Evolutionary conservation across 2,329 filamentous ascomycete species (phyloP).

Genomic region (Sporothrix globosa): DNA sequence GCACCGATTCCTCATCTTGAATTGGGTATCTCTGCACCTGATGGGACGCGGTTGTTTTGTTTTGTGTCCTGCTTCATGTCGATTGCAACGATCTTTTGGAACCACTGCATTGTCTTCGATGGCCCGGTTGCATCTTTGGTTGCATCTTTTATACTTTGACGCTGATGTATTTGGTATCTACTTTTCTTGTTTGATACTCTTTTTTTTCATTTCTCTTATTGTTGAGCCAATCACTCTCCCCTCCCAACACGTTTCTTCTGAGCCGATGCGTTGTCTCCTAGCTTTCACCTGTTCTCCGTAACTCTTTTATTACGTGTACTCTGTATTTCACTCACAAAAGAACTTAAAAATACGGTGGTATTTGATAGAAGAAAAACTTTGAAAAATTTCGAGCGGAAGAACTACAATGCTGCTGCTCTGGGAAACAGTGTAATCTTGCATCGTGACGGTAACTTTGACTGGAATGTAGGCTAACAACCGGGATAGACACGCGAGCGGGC

Average conservation of each 20-base stretch:
- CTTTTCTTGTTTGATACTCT: background rate
- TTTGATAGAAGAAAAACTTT: background rate
- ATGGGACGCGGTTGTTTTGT: background rate
- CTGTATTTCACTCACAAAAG: background rate
- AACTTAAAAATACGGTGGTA: background rate
- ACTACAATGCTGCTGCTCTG: background rate
- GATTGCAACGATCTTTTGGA: background rate
- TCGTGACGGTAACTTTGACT: background rate
- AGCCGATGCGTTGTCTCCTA: background rate
- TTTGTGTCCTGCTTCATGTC: background rate
- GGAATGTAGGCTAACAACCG: background rate
- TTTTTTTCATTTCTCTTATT: background rate
- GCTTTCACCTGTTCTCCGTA: background rate
- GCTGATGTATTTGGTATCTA: background rate
- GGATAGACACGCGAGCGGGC: background rate
- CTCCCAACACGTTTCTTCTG: background rate
- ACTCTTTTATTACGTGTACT: background rate
- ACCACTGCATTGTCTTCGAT: background rate
- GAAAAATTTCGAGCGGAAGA: background rate
- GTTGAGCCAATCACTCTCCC: background rate
- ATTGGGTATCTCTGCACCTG: background rate
- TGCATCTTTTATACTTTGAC: background rate
- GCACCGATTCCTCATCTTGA: background rate
- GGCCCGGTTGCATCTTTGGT: background rate
- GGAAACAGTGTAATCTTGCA: background rate